Evolutionary conservation across 192 early-diverging fungal genomes (phyloP), one percentile per base, ranked within the genome.

Genomic region (Linnemannia hyalina): DNA sequence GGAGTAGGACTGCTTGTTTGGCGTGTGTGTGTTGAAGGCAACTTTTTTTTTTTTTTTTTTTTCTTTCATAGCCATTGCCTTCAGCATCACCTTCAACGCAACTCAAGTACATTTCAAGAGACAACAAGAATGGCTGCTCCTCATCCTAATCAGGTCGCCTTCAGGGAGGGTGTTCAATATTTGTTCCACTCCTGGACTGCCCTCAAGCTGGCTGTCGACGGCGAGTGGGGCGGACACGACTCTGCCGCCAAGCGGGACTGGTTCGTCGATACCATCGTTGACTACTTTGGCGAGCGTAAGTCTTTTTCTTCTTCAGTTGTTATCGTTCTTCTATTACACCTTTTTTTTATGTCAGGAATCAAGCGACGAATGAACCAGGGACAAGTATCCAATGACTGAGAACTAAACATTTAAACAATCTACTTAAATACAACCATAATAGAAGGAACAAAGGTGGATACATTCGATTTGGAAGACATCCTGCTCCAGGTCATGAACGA

Each of bases 111-210:
- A 57, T 49, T 49, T 18, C 65, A 18, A 16, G 38, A 20, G 7
- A 54, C 13, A 55, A 52, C 29, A 38, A 29, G 54, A 26, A 81
- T 81, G 80, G 78, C 83, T 46, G 55, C 78, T 60, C 79, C 82
- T 38, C 89, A 90, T 77, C 89, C 91, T 0, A 92, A 92, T 68
- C 89, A 92, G 47, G 81, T 84, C 18, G 91, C 90, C 9, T 92
- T 92, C 75, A 88, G 88, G 46, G 92, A 94, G 82, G 94, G 94
- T 15, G 91, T 94, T 0, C 80, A 90, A 40, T 92, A 92, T 78
- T 68, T 95, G 47, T 89, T 95, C 46, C 80, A 90, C 63, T 90
- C 88, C 26, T 96, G 95, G 95, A 94, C 94, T 22, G 95, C 95
- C 26, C 87, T 96, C 41, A 93, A 91, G 76, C 78, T 96, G 26